phyloP scores from a whole-genome alignment of 106 monocot species.

The Dendrobium catenatum region DNA sequence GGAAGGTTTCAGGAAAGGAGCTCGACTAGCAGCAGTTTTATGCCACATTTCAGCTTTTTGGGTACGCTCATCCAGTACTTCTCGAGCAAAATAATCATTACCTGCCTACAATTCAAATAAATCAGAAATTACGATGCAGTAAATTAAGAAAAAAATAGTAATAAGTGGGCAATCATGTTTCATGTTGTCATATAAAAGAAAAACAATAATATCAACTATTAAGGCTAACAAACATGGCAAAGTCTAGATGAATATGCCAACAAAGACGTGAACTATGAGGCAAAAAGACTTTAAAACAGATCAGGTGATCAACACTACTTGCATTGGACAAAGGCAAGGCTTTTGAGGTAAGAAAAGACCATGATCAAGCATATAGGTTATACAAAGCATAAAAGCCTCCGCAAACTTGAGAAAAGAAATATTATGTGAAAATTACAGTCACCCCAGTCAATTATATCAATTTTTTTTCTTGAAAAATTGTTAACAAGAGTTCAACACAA shows the following conservation, averaged over 20 bases:
- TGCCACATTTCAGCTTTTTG: constrained; percentile 77
- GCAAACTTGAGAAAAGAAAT: not conserved
- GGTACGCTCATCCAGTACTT: constrained; percentile 67
- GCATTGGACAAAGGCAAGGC: not conserved
- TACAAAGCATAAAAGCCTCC: too few species aligned
- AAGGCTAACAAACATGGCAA: not conserved
- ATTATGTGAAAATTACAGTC: not conserved
- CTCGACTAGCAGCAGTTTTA: constrained; percentile 42
- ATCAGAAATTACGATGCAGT: not conserved
- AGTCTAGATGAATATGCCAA: not conserved
- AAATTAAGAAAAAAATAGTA: not conserved
- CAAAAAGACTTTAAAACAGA: not conserved
- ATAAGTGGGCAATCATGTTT: not conserved
- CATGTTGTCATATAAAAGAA: not conserved
- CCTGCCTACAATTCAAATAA: constrained; percentile 47
- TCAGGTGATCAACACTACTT: not conserved
- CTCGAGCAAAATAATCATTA: constrained; percentile 48
- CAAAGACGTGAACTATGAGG: not conserved
- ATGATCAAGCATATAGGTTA: not conserved
- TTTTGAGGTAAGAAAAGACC: not conserved
- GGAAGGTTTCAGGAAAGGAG: constrained; percentile 55
- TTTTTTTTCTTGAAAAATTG: too few species aligned
- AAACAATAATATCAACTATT: not conserved
- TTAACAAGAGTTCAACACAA: too few species aligned
- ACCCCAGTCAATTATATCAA: not conserved